A percentile compares a stretch with the other conserved stretches of the same genome.
Conservation (phyloP, 169 alveolate species). For the Plasmodium berghei region DNA sequence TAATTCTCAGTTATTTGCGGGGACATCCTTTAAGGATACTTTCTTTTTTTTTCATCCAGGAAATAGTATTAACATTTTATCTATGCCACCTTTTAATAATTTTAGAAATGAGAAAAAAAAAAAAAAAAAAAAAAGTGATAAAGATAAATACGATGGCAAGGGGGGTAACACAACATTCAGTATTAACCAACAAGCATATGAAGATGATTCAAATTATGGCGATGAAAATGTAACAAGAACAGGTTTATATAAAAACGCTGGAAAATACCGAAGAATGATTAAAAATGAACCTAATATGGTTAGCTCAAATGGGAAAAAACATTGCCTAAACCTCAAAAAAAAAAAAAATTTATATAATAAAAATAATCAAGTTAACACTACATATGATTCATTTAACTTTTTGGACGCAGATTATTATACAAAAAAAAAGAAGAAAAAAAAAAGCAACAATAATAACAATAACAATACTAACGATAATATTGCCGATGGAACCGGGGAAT, state of each 20-base stretch:
- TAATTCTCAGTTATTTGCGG: slow-evolving; percentile 69
- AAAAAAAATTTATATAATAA: slow-evolving; percentile 12
- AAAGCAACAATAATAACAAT: not conserved
- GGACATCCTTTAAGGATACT: slow-evolving; percentile 40
- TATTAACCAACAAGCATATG: not conserved
- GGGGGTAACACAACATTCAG: not conserved
- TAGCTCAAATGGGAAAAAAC: not conserved
- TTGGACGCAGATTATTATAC: slow-evolving; percentile 8
- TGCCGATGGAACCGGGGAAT: not conserved
- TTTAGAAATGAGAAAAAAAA: not conserved
- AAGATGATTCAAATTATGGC: not conserved
- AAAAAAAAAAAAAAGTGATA: not conserved
- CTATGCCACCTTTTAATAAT: not conserved
- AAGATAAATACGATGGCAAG: not conserved
- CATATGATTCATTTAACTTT: slow-evolving; percentile 58
- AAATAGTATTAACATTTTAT: slow-evolving; percentile 10
- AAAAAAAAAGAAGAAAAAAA: slow-evolving; percentile 34
- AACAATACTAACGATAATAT: not conserved
- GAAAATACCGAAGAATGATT: not conserved
- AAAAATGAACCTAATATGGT: slow-evolving; percentile 10
- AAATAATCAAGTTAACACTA: slow-evolving; percentile 8
- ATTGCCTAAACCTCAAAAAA: not conserved
- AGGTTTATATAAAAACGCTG: not conserved
- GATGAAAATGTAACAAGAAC: not conserved
- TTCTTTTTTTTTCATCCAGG: slow-evolving; percentile 26